A percentile compares a stretch with the other conserved stretches of the same genome.
Evolutionary conservation across 371 early-diverging fungal species (phyloP).

Genomic region (Saksenaea oblongispora): DNA sequence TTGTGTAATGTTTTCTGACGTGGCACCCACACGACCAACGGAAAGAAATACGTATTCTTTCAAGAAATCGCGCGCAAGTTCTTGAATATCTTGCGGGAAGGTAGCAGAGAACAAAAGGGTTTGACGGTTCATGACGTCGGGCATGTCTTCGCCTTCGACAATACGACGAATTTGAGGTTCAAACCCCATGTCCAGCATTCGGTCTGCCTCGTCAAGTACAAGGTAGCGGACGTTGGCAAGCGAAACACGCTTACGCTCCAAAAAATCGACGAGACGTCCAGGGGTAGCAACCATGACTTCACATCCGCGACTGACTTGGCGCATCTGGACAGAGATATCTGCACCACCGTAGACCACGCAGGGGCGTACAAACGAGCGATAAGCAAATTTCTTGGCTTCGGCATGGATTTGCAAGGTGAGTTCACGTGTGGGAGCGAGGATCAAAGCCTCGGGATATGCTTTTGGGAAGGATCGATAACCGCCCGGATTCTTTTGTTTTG

Average conservation of each 20-base stretch:
- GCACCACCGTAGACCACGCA: slow-evolving; percentile 98
- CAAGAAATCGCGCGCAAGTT: slow-evolving; percentile 93
- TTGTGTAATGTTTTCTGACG: slow-evolving; percentile 97
- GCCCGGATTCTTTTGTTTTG: slow-evolving; percentile 21
- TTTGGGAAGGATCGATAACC: slow-evolving; percentile 46
- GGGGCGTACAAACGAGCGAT: slow-evolving; percentile 89
- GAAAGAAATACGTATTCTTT: slow-evolving; percentile 91
- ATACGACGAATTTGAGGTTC: slow-evolving; percentile 98
- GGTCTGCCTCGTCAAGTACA: slow-evolving; percentile 99
- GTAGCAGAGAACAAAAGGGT: slow-evolving; percentile 99
- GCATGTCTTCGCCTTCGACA: slow-evolving; percentile 95
- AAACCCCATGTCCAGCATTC: slow-evolving; percentile 99
- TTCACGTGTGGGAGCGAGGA: slow-evolving; percentile 52
- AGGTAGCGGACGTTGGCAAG: slow-evolving; percentile 82
- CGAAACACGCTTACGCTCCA: slow-evolving; percentile 89
- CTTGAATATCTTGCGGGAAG: slow-evolving; percentile 95
- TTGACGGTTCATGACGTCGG: slow-evolving; percentile 78
- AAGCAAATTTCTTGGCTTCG: slow-evolving; percentile 82
- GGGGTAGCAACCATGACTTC: slow-evolving; percentile 98
- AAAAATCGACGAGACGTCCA: slow-evolving; percentile 95
- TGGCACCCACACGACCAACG: slow-evolving; percentile 95
- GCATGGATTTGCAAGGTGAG: slow-evolving; percentile 40
- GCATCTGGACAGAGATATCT: slow-evolving; percentile 88
- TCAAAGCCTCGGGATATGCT: slow-evolving; percentile 46
- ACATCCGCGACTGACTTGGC: slow-evolving; percentile 88